Percentiles rank a stretch among this genome's conserved stretches.
Conservation (phyloP, 495 filamentous ascomycete genomes). For the Penicillium argentinense region DNA sequence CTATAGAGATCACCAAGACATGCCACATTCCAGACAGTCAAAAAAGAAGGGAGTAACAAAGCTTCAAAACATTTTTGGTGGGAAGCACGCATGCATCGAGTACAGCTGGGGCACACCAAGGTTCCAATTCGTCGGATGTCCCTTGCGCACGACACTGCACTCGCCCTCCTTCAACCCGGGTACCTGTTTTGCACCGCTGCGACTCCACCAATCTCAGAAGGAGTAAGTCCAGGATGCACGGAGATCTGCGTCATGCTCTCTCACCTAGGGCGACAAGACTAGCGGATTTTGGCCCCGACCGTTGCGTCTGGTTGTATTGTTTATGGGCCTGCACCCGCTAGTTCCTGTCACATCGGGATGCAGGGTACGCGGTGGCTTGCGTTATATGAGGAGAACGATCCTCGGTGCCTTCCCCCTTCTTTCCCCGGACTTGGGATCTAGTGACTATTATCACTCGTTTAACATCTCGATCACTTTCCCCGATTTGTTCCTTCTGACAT, state of each 20-base stretch:
- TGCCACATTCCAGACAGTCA: background rate
- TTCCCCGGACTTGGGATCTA: slow-evolving; percentile 1
- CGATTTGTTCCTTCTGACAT: background rate
- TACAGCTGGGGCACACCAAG: background rate
- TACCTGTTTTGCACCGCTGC: slow-evolving; percentile 19
- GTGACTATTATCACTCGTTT: slow-evolving; percentile 11
- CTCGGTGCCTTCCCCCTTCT: background rate
- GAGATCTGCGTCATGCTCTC: slow-evolving; percentile 6
- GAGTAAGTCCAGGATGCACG: slow-evolving; percentile 22
- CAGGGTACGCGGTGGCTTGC: background rate
- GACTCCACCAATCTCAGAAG: slow-evolving; percentile 27
- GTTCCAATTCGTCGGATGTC: slow-evolving; percentile 15
- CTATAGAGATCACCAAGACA: background rate
- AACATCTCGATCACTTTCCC: background rate
- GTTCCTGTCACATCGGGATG: background rate
- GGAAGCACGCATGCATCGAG: slow-evolving; percentile 1
- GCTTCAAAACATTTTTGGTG: background rate
- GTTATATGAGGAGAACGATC: slow-evolving; percentile 1
- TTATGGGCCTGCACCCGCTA: slow-evolving; percentile 7
- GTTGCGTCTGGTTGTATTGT: slow-evolving; percentile 18
- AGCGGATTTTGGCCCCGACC: slow-evolving; percentile 19
- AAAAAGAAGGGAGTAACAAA: background rate
- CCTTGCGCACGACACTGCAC: slow-evolving; percentile 24
- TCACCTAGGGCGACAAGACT: slow-evolving; percentile 13
- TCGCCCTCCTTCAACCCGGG: slow-evolving; percentile 12